These are phyloP conservation scores for Luffa aegyptiaca DNA, from an alignment of 306 rosid species.

Conservation along the genomic window DNA sequence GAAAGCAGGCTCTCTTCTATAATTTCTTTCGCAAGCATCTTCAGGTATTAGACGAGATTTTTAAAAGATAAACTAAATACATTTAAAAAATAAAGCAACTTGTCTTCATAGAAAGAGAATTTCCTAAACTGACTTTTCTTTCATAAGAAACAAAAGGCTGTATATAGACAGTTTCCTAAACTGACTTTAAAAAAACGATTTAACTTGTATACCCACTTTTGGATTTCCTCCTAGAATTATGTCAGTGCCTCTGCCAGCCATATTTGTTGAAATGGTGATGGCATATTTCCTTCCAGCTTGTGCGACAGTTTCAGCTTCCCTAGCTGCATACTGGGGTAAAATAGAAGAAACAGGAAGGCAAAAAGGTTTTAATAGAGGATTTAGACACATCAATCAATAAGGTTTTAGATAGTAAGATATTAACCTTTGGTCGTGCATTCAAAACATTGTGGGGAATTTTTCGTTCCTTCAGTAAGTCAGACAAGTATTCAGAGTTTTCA, in stretches of 20 bases:
- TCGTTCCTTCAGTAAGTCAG: conserved; percentile 70
- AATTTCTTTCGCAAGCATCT: conserved; percentile 95
- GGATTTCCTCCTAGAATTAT: conserved; percentile 99
- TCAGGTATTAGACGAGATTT: conserved; percentile 8
- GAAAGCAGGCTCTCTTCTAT: conserved; percentile 76
- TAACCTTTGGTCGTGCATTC: conserved; percentile 92
- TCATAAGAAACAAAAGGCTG: not conserved
- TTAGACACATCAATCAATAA: conserved; percentile 9
- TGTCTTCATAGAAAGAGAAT: not conserved
- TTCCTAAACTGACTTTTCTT: not conserved
- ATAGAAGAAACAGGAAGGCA: not conserved
- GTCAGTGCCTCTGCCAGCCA: conserved; percentile 99
- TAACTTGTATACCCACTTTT: conserved; percentile 44
- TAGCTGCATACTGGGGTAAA: conserved; percentile 74
- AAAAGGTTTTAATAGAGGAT: not conserved
- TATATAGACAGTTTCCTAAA: not conserved
- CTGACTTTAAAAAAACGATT: conserved; percentile 7
- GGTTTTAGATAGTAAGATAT: conserved; percentile 8
- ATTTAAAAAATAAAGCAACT: conserved; percentile 7
- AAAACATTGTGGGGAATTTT: conserved; percentile 85
- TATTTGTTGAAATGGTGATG: conserved; percentile 92
- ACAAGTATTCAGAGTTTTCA: conserved; percentile 82
- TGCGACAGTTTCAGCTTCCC: conserved; percentile 91
- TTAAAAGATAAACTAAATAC: conserved; percentile 9
- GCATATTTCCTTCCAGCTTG: conserved; percentile 94